Percentiles rank a stretch among this genome's conserved stretches.
These are phyloP conservation scores for Apiospora sp. DNA, from an alignment of 2,329 filamentous ascomycete species.

Conservation along the genomic window DNA sequence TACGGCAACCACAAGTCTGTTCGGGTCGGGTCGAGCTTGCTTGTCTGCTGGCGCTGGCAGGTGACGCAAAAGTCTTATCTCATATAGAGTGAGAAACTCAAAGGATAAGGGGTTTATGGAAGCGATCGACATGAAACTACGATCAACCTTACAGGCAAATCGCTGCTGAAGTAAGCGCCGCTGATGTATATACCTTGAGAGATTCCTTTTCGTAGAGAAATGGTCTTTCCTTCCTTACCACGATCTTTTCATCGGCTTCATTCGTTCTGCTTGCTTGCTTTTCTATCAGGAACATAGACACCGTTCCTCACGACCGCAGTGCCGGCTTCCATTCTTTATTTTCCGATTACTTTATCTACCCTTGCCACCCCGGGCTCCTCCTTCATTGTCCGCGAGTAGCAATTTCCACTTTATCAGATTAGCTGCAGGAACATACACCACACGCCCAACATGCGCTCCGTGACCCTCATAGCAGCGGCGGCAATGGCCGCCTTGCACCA, in stretches of 20 bases:
- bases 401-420: neutral
- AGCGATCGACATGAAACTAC: neutral
- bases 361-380: neutral
- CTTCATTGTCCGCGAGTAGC: neutral
- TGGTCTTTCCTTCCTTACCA: neutral
- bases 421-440: neutral
- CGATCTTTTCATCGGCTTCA: conserved; percentile 10
- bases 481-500: conserved; percentile 6
- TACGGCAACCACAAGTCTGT: neutral
- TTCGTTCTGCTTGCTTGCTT: conserved; percentile 7
- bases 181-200: neutral
- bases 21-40: neutral
- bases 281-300: neutral
- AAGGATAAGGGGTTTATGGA: neutral
- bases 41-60: neutral
- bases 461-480: neutral
- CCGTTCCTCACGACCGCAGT: neutral
- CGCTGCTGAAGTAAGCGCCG: neutral
- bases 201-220: neutral
- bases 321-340: neutral
- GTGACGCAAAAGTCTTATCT: neutral
- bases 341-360: neutral
- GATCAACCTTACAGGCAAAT: neutral
- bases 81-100: neutral
- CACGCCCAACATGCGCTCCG: neutral